phyloP scores from a whole-genome alignment of 352 stramenopile species.

The Phytophthora brassicae region DNA sequence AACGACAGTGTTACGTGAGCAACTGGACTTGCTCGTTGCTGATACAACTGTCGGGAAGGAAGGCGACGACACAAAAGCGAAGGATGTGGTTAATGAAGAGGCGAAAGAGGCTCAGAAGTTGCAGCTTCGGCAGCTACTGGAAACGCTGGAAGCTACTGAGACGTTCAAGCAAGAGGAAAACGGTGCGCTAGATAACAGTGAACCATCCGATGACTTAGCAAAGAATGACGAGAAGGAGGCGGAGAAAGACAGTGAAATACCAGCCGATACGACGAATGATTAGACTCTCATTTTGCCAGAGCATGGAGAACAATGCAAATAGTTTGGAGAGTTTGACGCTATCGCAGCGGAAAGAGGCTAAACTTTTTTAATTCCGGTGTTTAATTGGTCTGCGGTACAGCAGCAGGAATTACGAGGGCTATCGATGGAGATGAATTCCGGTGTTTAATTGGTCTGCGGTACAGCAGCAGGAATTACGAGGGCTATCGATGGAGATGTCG shows the following conservation, averaged over 20 bases:
- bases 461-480: constrained; percentile 26
- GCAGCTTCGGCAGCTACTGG: constrained; percentile 43
- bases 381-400: constrained; percentile 17
- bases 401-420: constrained; percentile 23
- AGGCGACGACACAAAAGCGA: constrained; percentile 1
- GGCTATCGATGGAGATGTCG: constrained; percentile 18
- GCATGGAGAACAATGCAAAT: neutral
- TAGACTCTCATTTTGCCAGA: constrained; percentile 6
- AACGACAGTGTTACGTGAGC: constrained; percentile 48
- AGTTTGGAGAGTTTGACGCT: neutral
- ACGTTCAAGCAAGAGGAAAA: neutral
- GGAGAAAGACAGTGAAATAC: neutral
- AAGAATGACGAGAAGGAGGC: constrained; percentile 6
- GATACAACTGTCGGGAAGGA: constrained; percentile 20
- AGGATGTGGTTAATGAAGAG: constrained; percentile 25
- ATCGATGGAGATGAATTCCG: constrained; percentile 22
- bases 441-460: constrained; percentile 12
- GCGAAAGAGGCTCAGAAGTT: constrained; percentile 38
- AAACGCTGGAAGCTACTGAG: constrained; percentile 30
- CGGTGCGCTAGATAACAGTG: neutral
- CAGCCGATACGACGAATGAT: constrained; percentile 4
- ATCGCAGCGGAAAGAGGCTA: no score
- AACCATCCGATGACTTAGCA: neutral
- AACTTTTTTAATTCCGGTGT: no score
- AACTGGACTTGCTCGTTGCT: constrained; percentile 50